These are phyloP conservation scores for Sugiyamaella boreocaroliniensis DNA, from an alignment of 805 yeast genomes.

Conservation along the genomic window DNA sequence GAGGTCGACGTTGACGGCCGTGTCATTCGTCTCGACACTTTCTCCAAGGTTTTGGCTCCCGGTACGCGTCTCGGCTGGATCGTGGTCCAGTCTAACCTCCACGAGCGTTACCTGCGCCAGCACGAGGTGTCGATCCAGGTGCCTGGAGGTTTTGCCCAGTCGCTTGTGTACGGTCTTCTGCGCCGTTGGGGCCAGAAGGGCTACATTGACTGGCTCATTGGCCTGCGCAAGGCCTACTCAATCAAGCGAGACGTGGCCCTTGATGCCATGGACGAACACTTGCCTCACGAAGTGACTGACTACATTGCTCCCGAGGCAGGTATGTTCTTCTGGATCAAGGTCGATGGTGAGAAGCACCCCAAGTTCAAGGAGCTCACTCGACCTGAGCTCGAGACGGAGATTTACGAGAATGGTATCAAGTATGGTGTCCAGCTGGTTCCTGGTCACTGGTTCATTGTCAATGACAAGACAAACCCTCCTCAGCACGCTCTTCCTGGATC, in stretches of 20 bases:
- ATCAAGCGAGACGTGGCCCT: constrained; percentile 81
- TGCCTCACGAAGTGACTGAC: constrained; percentile 39
- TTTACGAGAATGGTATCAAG: constrained; percentile 31
- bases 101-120: constrained; percentile 61
- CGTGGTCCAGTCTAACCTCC: constrained; percentile 56
- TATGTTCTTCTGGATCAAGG: constrained; percentile 46
- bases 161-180: constrained; percentile 62
- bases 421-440: constrained; percentile 34
- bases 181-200: constrained; percentile 88
- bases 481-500: constrained; percentile 28
- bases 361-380: constrained; percentile 30
- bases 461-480: constrained; percentile 28
- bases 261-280: constrained; percentile 57
- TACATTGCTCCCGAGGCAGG: constrained; percentile 44
- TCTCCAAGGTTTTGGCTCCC: constrained; percentile 88
- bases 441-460: constrained; percentile 36
- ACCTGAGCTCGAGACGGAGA: constrained; percentile 28
- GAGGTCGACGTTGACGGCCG: constrained; percentile 80
- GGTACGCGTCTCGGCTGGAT: constrained; percentile 89
- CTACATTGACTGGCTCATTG: constrained; percentile 82
- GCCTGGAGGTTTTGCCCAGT: constrained; percentile 74
- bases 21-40: constrained; percentile 81
- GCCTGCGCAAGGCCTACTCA: constrained; percentile 67
- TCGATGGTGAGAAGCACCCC: constrained; percentile 49
- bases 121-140: constrained; percentile 79